Conservation (phyloP, 352 stramenopile genomes). For the Pythium oligandrum region DNA sequence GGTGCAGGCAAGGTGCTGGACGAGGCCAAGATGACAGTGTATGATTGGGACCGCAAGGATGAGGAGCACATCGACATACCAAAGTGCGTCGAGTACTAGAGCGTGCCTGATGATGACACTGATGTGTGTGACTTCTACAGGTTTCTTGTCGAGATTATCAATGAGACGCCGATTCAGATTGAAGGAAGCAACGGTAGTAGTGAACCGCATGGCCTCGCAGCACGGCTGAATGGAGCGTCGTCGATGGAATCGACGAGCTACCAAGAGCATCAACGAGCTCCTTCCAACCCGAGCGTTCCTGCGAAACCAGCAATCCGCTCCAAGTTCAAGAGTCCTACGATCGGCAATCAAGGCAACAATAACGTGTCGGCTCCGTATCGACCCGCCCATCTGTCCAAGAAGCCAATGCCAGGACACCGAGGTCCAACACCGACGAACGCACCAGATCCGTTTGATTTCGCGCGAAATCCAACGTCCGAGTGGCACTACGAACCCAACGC, state of each 20-base stretch:
- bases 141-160: slow-evolving; percentile 71
- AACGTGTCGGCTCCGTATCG: slow-evolving; percentile 1
- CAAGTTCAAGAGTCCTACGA: not conserved
- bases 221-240: too few relatives aligned
- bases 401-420: slow-evolving; percentile 9
- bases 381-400: slow-evolving; percentile 9
- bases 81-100: slow-evolving; percentile 31
- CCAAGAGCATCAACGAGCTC: not conserved
- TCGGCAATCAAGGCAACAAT: not conserved
- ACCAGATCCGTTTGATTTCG: slow-evolving; percentile 41
- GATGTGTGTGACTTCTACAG: slow-evolving; percentile 16
- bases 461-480: slow-evolving; percentile 47
- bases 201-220: not conserved
- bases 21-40: slow-evolving; percentile 39
- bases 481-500: slow-evolving; percentile 51
- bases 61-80: slow-evolving; percentile 49
- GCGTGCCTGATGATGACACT: not conserved
- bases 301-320: not conserved
- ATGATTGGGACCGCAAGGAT: slow-evolving; percentile 59
- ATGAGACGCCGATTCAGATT: slow-evolving; percentile 40
- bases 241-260: too few relatives aligned
- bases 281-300: not conserved
- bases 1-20: slow-evolving; percentile 46
- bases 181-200: not conserved
- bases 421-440: slow-evolving; percentile 1